These are phyloP conservation scores for Cucurbita maxima DNA, from an alignment of 306 rosid species.

Conservation along the genomic window DNA sequence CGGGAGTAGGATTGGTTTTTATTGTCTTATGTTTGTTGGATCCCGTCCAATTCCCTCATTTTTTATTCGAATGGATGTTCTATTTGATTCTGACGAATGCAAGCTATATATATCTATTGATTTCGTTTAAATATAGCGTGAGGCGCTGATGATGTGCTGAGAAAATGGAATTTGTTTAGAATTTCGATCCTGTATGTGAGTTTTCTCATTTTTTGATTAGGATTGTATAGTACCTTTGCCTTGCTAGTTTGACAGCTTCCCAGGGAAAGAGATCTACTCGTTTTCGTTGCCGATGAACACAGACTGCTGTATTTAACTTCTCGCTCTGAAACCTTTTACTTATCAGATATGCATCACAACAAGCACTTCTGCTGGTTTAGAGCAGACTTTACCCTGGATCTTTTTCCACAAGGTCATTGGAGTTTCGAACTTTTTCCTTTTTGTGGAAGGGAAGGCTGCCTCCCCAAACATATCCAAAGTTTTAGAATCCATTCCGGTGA, in stretches of 20 bases:
- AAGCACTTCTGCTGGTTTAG: conserved; percentile 77
- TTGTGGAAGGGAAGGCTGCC: conserved; percentile 95
- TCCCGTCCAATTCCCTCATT: not conserved
- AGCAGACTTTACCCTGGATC: conserved; percentile 90
- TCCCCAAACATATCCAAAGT: conserved; percentile 62
- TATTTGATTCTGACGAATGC: not conserved
- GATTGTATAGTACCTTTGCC: not conserved
- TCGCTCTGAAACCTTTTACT: not conserved
- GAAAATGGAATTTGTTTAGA: not conserved
- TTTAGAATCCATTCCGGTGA: conserved; percentile 78
- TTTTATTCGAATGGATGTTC: not conserved
- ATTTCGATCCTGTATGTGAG: not conserved
- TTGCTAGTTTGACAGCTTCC: not conserved
- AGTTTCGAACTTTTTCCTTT: conserved; percentile 69
- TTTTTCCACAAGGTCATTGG: conserved; percentile 90
- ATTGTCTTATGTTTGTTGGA: not conserved
- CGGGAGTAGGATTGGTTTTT: not conserved
- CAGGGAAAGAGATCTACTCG: not conserved
- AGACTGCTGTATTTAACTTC: not conserved
- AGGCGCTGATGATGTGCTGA: not conserved
- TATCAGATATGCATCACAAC: conserved; percentile 58
- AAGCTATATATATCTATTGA: not conserved
- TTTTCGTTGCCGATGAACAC: not conserved
- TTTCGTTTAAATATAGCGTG: not conserved
- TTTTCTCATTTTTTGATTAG: not conserved